Conservation (phyloP, 208 protist species). For the Crithidia expoeki region DNA sequence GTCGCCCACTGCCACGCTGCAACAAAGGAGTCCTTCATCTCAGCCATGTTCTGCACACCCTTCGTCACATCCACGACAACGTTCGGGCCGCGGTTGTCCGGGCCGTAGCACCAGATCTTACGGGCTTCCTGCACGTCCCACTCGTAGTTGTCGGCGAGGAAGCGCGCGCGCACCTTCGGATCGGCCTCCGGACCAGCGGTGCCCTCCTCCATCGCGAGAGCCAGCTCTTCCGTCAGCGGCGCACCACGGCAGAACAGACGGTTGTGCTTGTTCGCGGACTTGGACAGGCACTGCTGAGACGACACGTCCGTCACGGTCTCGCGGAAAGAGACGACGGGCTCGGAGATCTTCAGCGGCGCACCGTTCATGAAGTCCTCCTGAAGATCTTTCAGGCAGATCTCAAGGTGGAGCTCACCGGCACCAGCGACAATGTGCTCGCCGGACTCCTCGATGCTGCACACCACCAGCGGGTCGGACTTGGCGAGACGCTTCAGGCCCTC, state of each 20-base stretch:
- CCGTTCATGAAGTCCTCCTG: slow-evolving; percentile 97
- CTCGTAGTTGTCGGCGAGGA: slow-evolving; percentile 74
- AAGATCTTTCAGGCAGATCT: slow-evolving; percentile 99
- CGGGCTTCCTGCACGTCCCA: slow-evolving; percentile 76
- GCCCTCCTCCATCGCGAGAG: slow-evolving; percentile 94
- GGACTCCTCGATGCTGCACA: slow-evolving; percentile 95
- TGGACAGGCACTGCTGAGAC: slow-evolving; percentile 93
- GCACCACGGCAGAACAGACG: slow-evolving; percentile 95
- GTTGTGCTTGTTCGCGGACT: slow-evolving; percentile 99
- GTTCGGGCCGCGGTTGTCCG: slow-evolving; percentile 96
- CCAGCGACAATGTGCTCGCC: slow-evolving; percentile 99
- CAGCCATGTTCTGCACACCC: slow-evolving; percentile 97
- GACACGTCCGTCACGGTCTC: slow-evolving; percentile 97
- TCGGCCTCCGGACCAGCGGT: slow-evolving; percentile 91
- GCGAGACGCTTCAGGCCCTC: slow-evolving; percentile 98
- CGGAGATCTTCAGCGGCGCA: slow-evolving; percentile 94
- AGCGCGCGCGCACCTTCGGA: slow-evolving; percentile 88
- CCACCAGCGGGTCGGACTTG: slow-evolving; percentile 97
- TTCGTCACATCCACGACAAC: slow-evolving; percentile 98
- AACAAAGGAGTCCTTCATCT: slow-evolving; percentile 98
- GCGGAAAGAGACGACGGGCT: slow-evolving; percentile 98
- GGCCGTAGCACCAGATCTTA: slow-evolving; percentile 99
- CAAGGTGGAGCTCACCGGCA: slow-evolving; percentile 99
- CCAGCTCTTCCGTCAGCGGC: slow-evolving; percentile 94
- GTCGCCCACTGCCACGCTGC: slow-evolving; percentile 96